Conservation (phyloP, 2,329 filamentous ascomycete species). For the Cladosporium sp. region DNA sequence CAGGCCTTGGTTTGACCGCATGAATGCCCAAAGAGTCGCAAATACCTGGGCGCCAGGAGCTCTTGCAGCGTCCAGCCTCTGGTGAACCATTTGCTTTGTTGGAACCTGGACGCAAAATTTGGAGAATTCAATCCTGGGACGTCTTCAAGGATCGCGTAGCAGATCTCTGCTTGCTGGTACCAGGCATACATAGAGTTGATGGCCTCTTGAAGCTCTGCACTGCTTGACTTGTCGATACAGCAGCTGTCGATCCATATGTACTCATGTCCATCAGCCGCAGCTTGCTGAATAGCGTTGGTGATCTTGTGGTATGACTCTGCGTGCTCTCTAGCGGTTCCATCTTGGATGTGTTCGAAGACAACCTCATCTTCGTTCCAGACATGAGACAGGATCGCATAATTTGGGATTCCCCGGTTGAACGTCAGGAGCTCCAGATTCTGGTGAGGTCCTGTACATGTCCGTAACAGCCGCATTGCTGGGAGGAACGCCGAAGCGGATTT, state of each 20-base stretch:
- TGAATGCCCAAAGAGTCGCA: background rate
- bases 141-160: constrained; percentile 32
- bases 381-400: constrained; percentile 34
- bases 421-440: too few species aligned
- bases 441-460: too few species aligned
- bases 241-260: constrained; percentile 36
- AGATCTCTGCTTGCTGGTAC: constrained; percentile 30
- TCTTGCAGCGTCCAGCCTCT: constrained; percentile 8
- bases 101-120: background rate
- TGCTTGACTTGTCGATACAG: constrained; percentile 34
- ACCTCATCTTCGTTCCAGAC: constrained; percentile 29
- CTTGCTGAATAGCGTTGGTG: constrained; percentile 18
- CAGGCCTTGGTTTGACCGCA: background rate
- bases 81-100: background rate
- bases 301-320: constrained; percentile 25
- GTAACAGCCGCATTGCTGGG: too few species aligned
- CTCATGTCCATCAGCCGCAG: constrained; percentile 18
- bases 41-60: background rate
- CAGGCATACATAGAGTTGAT: constrained; percentile 25
- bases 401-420: constrained; percentile 14
- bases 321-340: background rate
- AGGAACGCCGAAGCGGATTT: too few species aligned
- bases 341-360: constrained; percentile 22
- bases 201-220: constrained; percentile 31
- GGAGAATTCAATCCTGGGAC: constrained; percentile 10